Evolutionary conservation across 2,329 filamentous ascomycete species (phyloP).

Genomic region (Bipolaris oryzae): DNA sequence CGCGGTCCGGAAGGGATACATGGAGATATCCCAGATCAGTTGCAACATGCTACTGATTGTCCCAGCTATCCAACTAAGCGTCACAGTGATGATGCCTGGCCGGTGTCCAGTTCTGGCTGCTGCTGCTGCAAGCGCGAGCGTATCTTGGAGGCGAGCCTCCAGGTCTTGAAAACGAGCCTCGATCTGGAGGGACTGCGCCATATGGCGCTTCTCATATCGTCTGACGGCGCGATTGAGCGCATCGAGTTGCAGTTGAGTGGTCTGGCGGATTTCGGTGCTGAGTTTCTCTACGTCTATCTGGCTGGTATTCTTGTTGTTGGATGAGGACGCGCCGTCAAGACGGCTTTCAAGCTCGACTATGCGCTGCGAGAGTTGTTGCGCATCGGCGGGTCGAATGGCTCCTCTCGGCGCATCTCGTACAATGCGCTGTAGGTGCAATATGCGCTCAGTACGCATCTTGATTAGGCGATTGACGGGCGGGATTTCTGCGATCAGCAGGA

Average conservation of each 20-base stretch:
- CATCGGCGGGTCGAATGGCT: constrained; percentile 20
- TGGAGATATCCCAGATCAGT: constrained; percentile 33
- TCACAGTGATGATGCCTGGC: constrained; percentile 39
- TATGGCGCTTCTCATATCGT: constrained; percentile 87
- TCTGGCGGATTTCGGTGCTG: constrained; percentile 64
- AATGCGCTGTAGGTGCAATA: constrained; percentile 78
- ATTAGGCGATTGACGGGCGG: constrained; percentile 82
- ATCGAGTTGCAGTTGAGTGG: constrained; percentile 81
- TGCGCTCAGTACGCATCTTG: constrained; percentile 77
- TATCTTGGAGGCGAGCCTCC: constrained; percentile 74
- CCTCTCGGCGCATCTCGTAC: constrained; percentile 53
- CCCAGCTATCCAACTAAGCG: constrained; percentile 37
- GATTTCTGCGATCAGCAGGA: constrained; percentile 84
- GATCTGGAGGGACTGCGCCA: constrained; percentile 74
- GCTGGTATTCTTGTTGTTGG: constrained; percentile 21
- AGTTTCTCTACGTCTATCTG: constrained; percentile 51
- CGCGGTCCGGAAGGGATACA: constrained; percentile 39
- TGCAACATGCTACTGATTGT: constrained; percentile 31
- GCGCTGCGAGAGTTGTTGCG: constrained; percentile 60
- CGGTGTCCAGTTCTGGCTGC: constrained; percentile 53
- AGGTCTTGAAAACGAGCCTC: constrained; percentile 76
- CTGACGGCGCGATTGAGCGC: constrained; percentile 86
- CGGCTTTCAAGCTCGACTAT: constrained; percentile 73
- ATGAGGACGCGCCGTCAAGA: constrained; percentile 51
- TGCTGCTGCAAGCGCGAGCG: constrained; percentile 79